phyloP scores from a whole-genome alignment of 1,284 basidiomycete genomes.

The Mixia osmundae region DNA sequence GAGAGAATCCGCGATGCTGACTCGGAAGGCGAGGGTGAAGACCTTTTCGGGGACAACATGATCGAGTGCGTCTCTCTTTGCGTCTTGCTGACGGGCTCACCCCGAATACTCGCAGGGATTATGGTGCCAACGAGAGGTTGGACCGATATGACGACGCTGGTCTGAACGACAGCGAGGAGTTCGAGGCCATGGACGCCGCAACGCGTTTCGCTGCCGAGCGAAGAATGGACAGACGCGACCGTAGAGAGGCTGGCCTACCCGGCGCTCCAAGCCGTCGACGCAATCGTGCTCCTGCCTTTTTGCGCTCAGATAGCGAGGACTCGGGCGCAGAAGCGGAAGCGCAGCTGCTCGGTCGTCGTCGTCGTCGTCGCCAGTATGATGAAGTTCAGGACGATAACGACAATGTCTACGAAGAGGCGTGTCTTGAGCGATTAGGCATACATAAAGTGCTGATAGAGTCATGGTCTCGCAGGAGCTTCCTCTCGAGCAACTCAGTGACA shows the following conservation, averaged over 20 bases:
- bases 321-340: slow-evolving; percentile 18
- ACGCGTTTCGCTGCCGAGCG: slow-evolving; percentile 64
- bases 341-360: slow-evolving; percentile 19
- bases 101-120: slow-evolving; percentile 39
- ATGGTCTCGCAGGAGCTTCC: slow-evolving; percentile 49
- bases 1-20: slow-evolving; percentile 38
- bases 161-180: slow-evolving; percentile 60
- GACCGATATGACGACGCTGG: slow-evolving; percentile 72
- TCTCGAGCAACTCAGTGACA: slow-evolving; percentile 83
- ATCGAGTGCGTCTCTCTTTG: slow-evolving; percentile 37
- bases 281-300: slow-evolving; percentile 55
- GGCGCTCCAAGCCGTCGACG: slow-evolving; percentile 26
- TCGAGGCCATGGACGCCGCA: slow-evolving; percentile 44
- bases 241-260: slow-evolving; percentile 40
- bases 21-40: slow-evolving; percentile 48
- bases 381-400: slow-evolving; percentile 35
- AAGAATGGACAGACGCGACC: slow-evolving; percentile 70
- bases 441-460: slow-evolving; percentile 1
- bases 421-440: not conserved
- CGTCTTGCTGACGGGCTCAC: not conserved
- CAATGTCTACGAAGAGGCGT: slow-evolving; percentile 25
- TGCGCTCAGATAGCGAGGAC: slow-evolving; percentile 41
- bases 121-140: slow-evolving; percentile 52
- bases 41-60: slow-evolving; percentile 61
- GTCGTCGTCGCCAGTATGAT: slow-evolving; percentile 25